Conservation (phyloP, 306 rosid genomes). For the Cercis canadensis region DNA sequence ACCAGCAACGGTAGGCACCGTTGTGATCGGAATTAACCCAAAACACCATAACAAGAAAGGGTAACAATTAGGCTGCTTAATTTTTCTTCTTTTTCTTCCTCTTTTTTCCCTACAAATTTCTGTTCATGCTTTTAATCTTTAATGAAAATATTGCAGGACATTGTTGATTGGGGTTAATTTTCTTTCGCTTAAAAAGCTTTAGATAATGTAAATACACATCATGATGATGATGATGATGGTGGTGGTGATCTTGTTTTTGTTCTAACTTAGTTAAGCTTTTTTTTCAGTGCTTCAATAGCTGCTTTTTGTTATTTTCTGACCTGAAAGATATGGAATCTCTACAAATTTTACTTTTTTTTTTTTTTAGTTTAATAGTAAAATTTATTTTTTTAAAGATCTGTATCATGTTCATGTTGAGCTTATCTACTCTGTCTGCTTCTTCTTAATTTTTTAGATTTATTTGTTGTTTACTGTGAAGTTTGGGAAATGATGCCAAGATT, state of each 20-base stretch:
- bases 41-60: background rate
- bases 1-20: conserved; percentile 50
- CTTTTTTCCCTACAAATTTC: conserved; percentile 10
- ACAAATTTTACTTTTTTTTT: background rate
- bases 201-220: conserved; percentile 57
- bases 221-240: background rate
- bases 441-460: background rate
- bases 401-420: conserved; percentile 48
- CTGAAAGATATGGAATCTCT: conserved; percentile 48
- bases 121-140: conserved; percentile 27
- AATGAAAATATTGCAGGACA: conserved; percentile 47
- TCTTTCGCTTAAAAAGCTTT: conserved; percentile 31
- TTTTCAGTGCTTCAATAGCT: conserved; percentile 3
- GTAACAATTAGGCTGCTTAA: conserved; percentile 30
- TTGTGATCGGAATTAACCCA: conserved; percentile 51
- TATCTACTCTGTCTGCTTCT: conserved; percentile 53
- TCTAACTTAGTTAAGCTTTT: conserved; percentile 29
- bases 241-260: conserved; percentile 23
- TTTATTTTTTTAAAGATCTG: conserved; percentile 26
- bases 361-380: background rate
- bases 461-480: conserved; percentile 44
- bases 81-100: conserved; percentile 12
- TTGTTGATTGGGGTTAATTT: conserved; percentile 37
- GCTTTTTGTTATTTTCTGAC: conserved; percentile 28
- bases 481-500: conserved; percentile 85